Evolutionary conservation across 345 rosid species (phyloP).

Genomic region (Adansonia digitata): DNA sequence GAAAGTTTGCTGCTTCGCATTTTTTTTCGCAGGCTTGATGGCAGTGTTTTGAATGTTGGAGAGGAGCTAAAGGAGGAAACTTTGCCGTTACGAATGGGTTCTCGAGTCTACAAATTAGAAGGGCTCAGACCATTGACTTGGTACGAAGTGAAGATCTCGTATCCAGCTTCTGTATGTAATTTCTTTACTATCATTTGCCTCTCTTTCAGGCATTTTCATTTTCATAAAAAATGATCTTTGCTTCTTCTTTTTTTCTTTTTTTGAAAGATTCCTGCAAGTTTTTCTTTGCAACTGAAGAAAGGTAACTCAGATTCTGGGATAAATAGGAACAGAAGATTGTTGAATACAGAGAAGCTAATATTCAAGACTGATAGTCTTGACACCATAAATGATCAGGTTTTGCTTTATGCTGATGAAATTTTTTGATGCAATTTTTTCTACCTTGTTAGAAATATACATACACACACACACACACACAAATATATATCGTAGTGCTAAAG

Average conservation of each 20-base stretch:
- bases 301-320: constrained; percentile 31
- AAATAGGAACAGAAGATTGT: constrained; percentile 40
- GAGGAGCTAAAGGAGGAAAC: constrained; percentile 67
- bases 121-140: constrained; percentile 65
- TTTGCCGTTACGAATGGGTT: constrained; percentile 50
- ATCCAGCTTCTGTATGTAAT: constrained; percentile 92
- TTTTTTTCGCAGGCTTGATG: constrained; percentile 31
- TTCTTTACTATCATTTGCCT: constrained; percentile 6
- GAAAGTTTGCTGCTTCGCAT: not conserved
- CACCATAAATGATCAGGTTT: constrained; percentile 39
- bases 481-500: not conserved
- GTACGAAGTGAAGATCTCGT: constrained; percentile 98
- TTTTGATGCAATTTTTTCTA: not conserved
- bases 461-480: no score
- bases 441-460: not conserved
- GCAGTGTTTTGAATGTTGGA: constrained; percentile 46
- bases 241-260: no score
- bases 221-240: constrained; percentile 7
- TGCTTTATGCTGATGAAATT: not conserved
- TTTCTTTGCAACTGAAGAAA: constrained; percentile 53
- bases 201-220: constrained; percentile 14
- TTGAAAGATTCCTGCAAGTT: constrained; percentile 62
- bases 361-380: constrained; percentile 43
- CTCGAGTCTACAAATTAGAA: constrained; percentile 48
- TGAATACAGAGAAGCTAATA: constrained; percentile 59